Base-by-base conservation (phyloP, 331 rosid genomes). In the Pyrus hybrid region DNA sequence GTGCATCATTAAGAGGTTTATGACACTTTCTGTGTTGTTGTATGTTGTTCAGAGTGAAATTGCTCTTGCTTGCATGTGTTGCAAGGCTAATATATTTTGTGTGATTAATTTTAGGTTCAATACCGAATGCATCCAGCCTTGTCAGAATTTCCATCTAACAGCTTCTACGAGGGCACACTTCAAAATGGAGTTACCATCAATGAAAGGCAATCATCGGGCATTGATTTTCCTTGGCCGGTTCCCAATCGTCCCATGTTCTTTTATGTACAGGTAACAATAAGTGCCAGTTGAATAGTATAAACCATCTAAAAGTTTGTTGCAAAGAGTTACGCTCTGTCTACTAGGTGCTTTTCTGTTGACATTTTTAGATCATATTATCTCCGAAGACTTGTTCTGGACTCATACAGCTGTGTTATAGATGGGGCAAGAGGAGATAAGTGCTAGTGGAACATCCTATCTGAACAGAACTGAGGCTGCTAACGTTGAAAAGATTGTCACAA, bases 381-480 rank as follows among this genome's bases (percentile, higher is more conserved):
- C 6, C 23, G 16, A 28, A 7, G 43, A 17, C 68, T 25, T 32
- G 73, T 77, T 28, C 41, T 78, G 63, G 33, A 74, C 61, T 67
- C 10, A 49, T 54, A 13, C 70, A 23, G 14, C 29, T 81, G 43
- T 83, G 85, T 62, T 79, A 17, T 78, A 95, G 99, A 95, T 95
- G 99, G 99, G 99, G 76, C 99, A 95, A 92, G 99, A 95, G 80
- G 99, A 95, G 88, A 95, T 95, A 68, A 95, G 99, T 75, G 97
- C 99, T 53, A 95, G 99, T 11, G 99, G 99, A 68, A 95, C 99
- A 63, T 95, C 99, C 41, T 95, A 95, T 77, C 81, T 95, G 61
- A 95, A 95, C 85, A 90, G 99, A 86, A 95, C 99, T 3, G 99
- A 95, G 89, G 99, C 99, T 77, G 97, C 99, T 74, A 95, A 95